A percentile compares a stretch with the other conserved stretches of the same genome.
Evolutionary conservation across 2,329 filamentous ascomycete species (phyloP).

Genomic region (Chaetomiaceae sp.): DNA sequence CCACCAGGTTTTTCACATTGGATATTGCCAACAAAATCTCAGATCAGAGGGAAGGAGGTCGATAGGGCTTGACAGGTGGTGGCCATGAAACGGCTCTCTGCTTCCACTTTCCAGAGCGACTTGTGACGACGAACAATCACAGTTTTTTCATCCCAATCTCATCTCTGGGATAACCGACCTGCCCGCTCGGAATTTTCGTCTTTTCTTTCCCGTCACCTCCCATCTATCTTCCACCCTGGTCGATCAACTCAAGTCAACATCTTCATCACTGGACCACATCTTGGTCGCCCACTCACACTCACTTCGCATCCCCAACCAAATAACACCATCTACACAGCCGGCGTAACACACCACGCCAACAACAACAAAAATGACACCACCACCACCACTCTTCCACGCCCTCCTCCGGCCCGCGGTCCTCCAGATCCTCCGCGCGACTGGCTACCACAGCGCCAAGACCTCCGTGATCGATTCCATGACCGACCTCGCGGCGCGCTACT

Average conservation of each 20-base stretch:
- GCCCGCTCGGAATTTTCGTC: no score
- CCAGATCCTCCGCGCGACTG: conserved; percentile 85
- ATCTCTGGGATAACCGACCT: no score
- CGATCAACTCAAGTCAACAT: no score
- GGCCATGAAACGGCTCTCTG: not conserved
- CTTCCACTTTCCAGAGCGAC: not conserved
- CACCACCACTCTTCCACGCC: conserved; percentile 57
- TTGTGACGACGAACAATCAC: not conserved
- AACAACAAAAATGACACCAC: conserved; percentile 39
- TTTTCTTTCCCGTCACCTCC: no score
- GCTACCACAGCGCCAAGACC: conserved; percentile 78
- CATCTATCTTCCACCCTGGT: no score
- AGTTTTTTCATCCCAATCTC: no score
- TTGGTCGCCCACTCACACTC: no score
- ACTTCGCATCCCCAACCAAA: not conserved
- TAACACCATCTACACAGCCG: not conserved
- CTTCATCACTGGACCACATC: no score
- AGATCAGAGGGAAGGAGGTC: not conserved
- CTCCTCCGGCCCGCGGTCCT: conserved; percentile 82
- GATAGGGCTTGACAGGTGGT: not conserved
- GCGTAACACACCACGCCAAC: no score
- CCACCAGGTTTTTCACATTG: no score
- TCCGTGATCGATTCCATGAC: conserved; percentile 83
- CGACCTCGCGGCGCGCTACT: conserved; percentile 77
- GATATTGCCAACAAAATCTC: no score